These are phyloP conservation scores for Vaccinium corymbosum DNA, from an alignment of 148 eudicot genomes.

Conservation along the genomic window DNA sequence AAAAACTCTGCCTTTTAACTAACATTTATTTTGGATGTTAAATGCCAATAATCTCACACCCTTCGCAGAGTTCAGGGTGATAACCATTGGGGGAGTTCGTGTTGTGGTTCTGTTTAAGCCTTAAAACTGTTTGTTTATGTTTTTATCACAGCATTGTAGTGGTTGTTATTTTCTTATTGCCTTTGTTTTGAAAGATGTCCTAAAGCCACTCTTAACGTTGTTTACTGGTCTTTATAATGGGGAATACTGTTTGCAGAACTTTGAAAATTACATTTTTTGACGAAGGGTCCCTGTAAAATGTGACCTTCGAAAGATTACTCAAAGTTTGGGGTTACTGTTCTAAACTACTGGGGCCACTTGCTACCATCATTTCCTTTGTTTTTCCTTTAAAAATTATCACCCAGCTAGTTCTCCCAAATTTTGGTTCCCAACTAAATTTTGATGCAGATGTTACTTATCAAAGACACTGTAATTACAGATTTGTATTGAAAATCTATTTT, in stretches of 20 bases:
- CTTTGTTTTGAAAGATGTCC: too few relatives aligned
- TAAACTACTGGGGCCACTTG: not conserved
- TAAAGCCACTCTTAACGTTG: not conserved
- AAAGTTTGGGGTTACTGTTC: not conserved
- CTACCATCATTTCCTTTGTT: not conserved
- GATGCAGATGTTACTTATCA: too few relatives aligned
- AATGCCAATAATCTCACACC: not conserved
- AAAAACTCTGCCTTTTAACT: not conserved
- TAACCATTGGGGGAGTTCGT: not conserved
- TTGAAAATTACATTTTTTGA: not conserved
- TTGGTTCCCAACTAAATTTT: not conserved
- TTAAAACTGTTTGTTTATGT: not conserved
- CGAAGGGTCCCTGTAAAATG: not conserved
- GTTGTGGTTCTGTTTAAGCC: not conserved
- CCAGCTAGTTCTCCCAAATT: too few relatives aligned
- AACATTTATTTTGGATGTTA: not conserved
- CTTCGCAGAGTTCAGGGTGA: not conserved
- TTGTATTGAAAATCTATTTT: not conserved
- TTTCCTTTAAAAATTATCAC: not conserved
- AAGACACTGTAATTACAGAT: not conserved
- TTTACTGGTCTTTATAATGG: slow-evolving; percentile 8
- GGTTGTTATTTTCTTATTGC: not conserved
- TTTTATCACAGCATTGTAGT: not conserved
- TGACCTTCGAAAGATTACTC: not conserved
- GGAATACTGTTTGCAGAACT: not conserved